Base-by-base conservation (phyloP, 192 early-diverging fungal species). In the Entophlyctis luteolus region DNA sequence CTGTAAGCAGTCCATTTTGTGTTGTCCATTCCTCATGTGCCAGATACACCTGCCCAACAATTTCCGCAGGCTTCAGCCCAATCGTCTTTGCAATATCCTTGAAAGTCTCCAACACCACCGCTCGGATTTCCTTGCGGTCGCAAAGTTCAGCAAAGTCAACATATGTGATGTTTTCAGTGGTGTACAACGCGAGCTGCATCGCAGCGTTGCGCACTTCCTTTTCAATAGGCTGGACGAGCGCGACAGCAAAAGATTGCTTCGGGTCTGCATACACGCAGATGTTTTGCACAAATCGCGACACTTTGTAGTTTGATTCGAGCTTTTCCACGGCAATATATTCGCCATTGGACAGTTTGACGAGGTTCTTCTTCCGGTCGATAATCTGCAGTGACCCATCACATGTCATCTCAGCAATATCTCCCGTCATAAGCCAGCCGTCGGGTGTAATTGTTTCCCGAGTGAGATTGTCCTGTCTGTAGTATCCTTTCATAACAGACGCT, bases 301-400 rank as follows among this genome's bases (percentile, higher is more conserved):
- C 82, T 74, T 88, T 86, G 84, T 98, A 98, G 4, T 90, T 81
- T 6, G 90, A 84, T 75, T 98, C 95, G 25, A 98, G 79, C 72
- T 91, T 91, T 76, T 98, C 95, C 34, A 98, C 73, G 23, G 95
- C 95, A 73, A 98, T 88, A 62, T 81, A 81, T 27, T 22, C 8
- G 27, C 10, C 23, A 10, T 6, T 22, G 23, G 27, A 22, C 8
- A 53, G 16, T 6, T 22, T 6, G 27, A 53, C 23, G 27, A 53
- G 50, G 75, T 92, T 93, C 77, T 89, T 90, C 59, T 77, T 83
- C 36, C 92, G 78, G 73, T 94, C 92, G 67, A 94, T 89, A 36
- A 94, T 84, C 5, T 75, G 73, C 28, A 94, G 60, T 23, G 82
- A 81, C 45, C 90, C 90, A 55, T 84, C 83, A 3, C 73, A 67